A percentile compares a stretch with the other conserved stretches of the same genome.
Conservation (phyloP, 352 stramenopile species). For the Globisporangium acanthophoron region DNA sequence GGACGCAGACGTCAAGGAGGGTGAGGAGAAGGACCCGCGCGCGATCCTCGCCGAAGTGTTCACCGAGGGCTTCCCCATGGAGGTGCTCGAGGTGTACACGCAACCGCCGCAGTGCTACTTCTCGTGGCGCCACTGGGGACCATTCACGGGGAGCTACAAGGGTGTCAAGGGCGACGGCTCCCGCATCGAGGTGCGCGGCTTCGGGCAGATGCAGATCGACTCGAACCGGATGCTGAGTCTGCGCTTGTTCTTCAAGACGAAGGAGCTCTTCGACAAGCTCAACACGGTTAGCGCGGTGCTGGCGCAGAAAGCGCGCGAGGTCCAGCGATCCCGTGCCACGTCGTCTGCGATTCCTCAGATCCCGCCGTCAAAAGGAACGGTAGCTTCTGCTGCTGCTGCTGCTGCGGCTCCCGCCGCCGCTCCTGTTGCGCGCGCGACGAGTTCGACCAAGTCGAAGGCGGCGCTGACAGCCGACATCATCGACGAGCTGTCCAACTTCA, state of each 20-base stretch:
- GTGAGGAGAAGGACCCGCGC: constrained; percentile 42
- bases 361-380: background rate
- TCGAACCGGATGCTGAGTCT: constrained; percentile 40
- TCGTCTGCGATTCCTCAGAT: background rate
- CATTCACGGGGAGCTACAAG: constrained; percentile 60
- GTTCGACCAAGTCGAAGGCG: background rate
- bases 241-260: constrained; percentile 60
- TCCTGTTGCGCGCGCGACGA: too few species aligned
- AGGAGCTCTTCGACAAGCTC: constrained; percentile 44
- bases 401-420: background rate
- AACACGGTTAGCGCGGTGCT: constrained; percentile 24
- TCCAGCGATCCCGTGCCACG: background rate
- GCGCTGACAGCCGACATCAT: constrained; percentile 23
- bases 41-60: constrained; percentile 59
- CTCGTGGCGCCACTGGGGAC: constrained; percentile 74
- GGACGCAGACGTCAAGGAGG: constrained; percentile 24
- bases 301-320: constrained; percentile 7
- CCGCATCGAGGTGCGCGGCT: constrained; percentile 54
- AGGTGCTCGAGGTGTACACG: constrained; percentile 75
- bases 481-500: constrained; percentile 34
- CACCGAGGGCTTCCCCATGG: constrained; percentile 71
- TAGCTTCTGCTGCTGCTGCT: background rate
- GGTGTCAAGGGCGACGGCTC: constrained; percentile 52
- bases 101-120: constrained; percentile 75
- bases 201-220: constrained; percentile 22